These are phyloP conservation scores for Tricholoma sp. DNA, from an alignment of 768 basidiomycete species.

Conservation along the genomic window DNA sequence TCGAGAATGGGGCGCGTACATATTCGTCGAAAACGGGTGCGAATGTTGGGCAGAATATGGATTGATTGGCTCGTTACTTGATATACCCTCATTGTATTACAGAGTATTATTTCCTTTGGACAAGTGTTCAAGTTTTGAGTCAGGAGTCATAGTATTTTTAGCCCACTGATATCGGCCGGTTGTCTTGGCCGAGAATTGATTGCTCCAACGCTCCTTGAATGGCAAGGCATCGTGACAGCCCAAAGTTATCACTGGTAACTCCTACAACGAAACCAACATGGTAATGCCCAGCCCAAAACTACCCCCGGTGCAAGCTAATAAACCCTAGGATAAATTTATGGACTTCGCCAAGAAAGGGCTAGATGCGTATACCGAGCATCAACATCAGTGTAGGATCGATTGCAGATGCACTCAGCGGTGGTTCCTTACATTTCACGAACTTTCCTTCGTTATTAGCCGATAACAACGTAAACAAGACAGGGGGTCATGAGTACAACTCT, in stretches of 20 bases:
- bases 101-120: not conserved
- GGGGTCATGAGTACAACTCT: slow-evolving; percentile 59
- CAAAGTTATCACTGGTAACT: not conserved
- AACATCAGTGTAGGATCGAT: slow-evolving; percentile 28
- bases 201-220: not conserved
- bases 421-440: slow-evolving; percentile 11
- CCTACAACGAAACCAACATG: not conserved
- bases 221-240: not conserved
- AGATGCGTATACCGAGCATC: slow-evolving; percentile 46
- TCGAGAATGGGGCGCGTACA: slow-evolving; percentile 35
- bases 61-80: not conserved
- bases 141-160: too few relatives aligned
- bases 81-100: not conserved
- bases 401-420: slow-evolving; percentile 8
- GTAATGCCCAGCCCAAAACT: not conserved
- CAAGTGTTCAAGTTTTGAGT: too few relatives aligned
- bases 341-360: slow-evolving; percentile 67
- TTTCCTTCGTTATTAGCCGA: slow-evolving; percentile 23
- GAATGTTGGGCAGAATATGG: slow-evolving; percentile 19
- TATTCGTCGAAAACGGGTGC: slow-evolving; percentile 19
- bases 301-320: not conserved
- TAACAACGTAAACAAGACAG: slow-evolving; percentile 43
- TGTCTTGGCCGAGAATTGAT: not conserved
- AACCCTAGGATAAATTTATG: slow-evolving; percentile 57
- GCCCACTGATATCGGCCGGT: not conserved